Conservation (phyloP, 1,139 yeast genomes). For the Candida frijolesensis region DNA sequence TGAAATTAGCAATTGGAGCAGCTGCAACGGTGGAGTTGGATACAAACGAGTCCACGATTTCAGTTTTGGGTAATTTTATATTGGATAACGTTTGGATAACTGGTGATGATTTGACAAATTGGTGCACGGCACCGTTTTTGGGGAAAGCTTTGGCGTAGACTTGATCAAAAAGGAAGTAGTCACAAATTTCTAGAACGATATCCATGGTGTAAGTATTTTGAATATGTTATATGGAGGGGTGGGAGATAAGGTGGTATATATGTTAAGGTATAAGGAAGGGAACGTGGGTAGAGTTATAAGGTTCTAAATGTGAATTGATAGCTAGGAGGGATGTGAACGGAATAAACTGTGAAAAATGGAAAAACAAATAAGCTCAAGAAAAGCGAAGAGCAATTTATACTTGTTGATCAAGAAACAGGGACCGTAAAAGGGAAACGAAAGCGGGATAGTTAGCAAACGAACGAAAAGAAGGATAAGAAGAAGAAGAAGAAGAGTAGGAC, state of each 20-base stretch:
- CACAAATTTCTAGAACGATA: constrained; percentile 79
- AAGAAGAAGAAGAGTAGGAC: no score
- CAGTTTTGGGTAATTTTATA: constrained; percentile 5
- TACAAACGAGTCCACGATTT: constrained; percentile 7
- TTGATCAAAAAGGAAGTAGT: constrained; percentile 70
- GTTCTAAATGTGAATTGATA: no score
- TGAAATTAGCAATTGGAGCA: constrained; percentile 6
- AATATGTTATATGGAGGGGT: not conserved
- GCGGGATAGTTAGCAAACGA: no score
- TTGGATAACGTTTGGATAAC: constrained; percentile 8
- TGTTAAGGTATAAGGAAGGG: not conserved
- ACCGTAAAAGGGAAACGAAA: no score
- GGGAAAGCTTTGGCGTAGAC: constrained; percentile 60
- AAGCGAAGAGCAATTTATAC: no score
- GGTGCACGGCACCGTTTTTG: constrained; percentile 28
- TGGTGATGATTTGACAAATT: constrained; percentile 13
- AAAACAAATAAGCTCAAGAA: no score
- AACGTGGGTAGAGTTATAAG: not conserved
- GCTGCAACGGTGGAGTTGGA: constrained; percentile 8
- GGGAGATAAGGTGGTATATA: no score
- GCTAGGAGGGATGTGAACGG: not conserved
- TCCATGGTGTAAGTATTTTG: constrained; percentile 58
- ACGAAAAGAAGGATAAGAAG: no score
- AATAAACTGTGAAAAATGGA: not conserved
- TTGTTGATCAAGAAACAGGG: no score